phyloP scores from a whole-genome alignment of 2,329 filamentous ascomycete species.

The Claviceps arundinis region DNA sequence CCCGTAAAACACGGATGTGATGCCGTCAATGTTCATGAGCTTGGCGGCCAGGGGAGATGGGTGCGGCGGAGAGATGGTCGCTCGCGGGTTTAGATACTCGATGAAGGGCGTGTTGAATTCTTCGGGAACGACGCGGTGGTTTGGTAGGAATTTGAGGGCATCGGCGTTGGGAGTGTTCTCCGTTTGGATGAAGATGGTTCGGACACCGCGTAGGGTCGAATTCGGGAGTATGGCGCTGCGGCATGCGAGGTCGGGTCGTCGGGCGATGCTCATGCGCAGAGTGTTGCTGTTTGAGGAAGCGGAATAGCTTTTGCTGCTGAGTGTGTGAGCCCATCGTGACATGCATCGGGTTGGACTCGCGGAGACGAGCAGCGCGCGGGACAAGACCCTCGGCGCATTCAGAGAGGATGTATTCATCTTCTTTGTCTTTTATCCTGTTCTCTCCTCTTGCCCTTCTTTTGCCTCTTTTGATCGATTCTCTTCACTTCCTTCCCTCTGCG shows the following conservation, averaged over 20 bases:
- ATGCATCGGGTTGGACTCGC: constrained; percentile 11
- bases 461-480: background rate
- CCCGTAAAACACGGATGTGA: constrained; percentile 91
- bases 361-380: constrained; percentile 14
- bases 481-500: background rate
- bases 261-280: constrained; percentile 2
- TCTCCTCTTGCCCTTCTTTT: background rate
- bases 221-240: constrained; percentile 7
- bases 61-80: constrained; percentile 76
- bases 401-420: constrained; percentile 11
- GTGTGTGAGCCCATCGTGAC: constrained; percentile 14
- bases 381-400: constrained; percentile 12
- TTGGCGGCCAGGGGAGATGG: constrained; percentile 83
- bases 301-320: background rate
- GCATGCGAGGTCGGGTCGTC: constrained; percentile 1
- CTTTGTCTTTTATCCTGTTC: background rate
- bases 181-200: constrained; percentile 95
- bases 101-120: constrained; percentile 63
- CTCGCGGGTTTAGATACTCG: constrained; percentile 81
- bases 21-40: constrained; percentile 85
- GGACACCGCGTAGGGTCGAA: constrained; percentile 22
- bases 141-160: constrained; percentile 91
- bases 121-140: constrained; percentile 71
- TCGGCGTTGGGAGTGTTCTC: constrained; percentile 91
- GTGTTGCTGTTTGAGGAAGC: background rate